Evolutionary conservation across 139 green algal genomes (phyloP), one percentile per base, ranked within the genome.

Genomic region (Gonium pectorale): DNA sequence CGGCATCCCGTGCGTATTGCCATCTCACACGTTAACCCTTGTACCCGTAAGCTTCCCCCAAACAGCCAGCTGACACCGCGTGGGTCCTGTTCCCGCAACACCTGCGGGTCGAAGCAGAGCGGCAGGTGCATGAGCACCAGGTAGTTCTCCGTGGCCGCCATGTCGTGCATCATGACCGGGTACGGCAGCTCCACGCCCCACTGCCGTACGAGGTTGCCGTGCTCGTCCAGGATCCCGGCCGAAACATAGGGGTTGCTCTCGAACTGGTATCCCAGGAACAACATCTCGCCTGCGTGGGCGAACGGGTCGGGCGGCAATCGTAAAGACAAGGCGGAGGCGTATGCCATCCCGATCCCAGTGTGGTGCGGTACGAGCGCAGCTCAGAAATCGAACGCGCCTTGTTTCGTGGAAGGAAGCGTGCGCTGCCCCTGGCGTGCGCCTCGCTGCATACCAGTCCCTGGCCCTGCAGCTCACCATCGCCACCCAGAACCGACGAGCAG

Each of bases 141-240:
- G 72, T 96, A 92, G 71, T 89, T 86, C 75, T 94, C 22, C 1
- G 94, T 97, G 49, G 96, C 89, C 0, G 85, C 94, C 75, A 95
- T 94, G 86, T 98, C 95, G 72, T 98, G 95, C 93, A 96, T 96
- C 95, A 96, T 95, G 44, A 91, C 68, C 15, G 86, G 80, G 35
- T 83, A 69, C 19, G 59, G 66, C 31, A 91, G 40, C 52, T 90
- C 51, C 13, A 94, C 74, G 0, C 66, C 56, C 41, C 79, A 70
- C 37, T 88, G 80, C 29, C 33, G 29, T 31, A 35, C 41, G 52
- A 92, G 60, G 5, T 67, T 49, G 27, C 90, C 92, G 22, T 85
- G 29, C 5, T 70, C 46, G 71, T 90, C 82, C 37, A 93, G 59
- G 29, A 71, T 51, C 33, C 80, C 75, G 37, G 80, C 90, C 29